Evolutionary conservation across 371 early-diverging fungal genomes (phyloP), one percentile per base, ranked within the genome.

Genomic region (Rhizopus sp.): DNA sequence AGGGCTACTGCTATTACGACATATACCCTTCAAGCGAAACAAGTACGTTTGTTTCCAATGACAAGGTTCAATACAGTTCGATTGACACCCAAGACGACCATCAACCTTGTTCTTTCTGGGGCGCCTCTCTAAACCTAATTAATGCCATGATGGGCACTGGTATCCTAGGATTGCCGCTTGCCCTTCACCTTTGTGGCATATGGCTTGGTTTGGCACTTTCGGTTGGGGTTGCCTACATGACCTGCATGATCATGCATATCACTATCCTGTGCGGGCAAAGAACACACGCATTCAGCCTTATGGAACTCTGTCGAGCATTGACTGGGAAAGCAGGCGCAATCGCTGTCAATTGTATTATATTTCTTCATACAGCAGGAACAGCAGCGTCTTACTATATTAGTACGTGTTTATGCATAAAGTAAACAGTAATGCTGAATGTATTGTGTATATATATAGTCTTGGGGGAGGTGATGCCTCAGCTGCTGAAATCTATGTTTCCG

Each of bases 131-230:
- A 48, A 81, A 78, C 37, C 60, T 84, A 42, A 70, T 80, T 12
- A 84, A 83, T 55, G 76, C 83, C 16, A 84, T 80, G 50, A 81
- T 84, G 65, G 84, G 84, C 1, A 75, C 80, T n/a, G 84, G 84
- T 29, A 76, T 84, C 40, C 68, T 84, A 34, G 84, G 83, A 0
- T 52, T 84, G n/a, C 72, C 81, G 4, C 69, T 80, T 30, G 79
- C 84, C 8, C 55, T 81, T 38, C 68, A 69, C 46, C 59, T 78
- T 17, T 75, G 81, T 54, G 85, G 85, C 6, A 78, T 84, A 45
- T 78, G 83, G 66, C 30, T 72, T 1, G 85, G 85, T 10, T 45
- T 84, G 23, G 29, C 64, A 0, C 68, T 80, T 17, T 74, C 78
- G 8, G 49, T 77, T 0, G 38, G 63, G 9, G 73, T 80, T 9